A percentile compares a stretch with the other conserved stretches of the same genome.
Evolutionary conservation across 345 rosid genomes (phyloP).

Genomic region (Gossypium turneri): DNA sequence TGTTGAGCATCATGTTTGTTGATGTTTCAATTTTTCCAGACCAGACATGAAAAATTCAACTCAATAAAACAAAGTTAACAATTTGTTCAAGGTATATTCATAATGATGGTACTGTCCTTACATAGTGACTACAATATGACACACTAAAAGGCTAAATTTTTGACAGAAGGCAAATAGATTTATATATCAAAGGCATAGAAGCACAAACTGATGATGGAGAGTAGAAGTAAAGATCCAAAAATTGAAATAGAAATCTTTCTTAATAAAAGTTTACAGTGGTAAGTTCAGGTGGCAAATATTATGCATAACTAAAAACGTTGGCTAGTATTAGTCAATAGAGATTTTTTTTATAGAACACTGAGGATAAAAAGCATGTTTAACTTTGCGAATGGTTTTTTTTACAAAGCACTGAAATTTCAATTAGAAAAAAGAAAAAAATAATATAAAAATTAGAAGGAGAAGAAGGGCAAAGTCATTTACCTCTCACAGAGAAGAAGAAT

Average conservation of each 20-base stretch:
- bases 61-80: neutral
- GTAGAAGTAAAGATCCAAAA: neutral
- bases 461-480: too few species aligned
- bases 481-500: too few species aligned
- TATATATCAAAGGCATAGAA: neutral
- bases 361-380: too few species aligned
- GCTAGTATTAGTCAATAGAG: neutral
- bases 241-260: neutral
- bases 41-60: neutral
- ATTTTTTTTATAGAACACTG: too few species aligned
- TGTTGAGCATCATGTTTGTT: neutral
- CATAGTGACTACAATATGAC: neutral
- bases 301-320: neutral
- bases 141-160: neutral
- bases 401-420: too few species aligned
- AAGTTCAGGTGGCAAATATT: neutral
- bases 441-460: too few species aligned
- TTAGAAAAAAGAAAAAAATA: too few species aligned
- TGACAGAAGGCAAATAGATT: neutral
- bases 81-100: neutral
- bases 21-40: neutral
- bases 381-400: too few species aligned
- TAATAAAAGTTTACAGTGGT: neutral
- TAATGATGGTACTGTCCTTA: neutral
- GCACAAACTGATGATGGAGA: neutral